A percentile compares a stretch with the other conserved stretches of the same genome.
Conservation (phyloP, 305 asterid genomes). For the Euphrasia arctica region DNA sequence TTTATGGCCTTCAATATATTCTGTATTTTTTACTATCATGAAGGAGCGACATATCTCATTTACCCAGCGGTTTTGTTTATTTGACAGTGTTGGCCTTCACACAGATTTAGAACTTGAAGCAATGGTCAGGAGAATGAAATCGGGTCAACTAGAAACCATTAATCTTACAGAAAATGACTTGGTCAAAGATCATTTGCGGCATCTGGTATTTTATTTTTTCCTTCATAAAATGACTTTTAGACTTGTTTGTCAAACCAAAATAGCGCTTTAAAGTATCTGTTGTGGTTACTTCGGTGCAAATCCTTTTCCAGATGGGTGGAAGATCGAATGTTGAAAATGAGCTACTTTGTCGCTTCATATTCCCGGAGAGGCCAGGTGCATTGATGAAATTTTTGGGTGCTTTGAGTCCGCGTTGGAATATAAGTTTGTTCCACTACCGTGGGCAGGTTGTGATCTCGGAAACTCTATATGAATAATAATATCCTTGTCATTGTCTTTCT, state of each 20-base stretch:
- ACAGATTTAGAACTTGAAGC: slow-evolving; percentile 67
- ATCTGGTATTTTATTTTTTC: slow-evolving; percentile 52
- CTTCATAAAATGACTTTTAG: slow-evolving; percentile 5
- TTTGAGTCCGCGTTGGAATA: slow-evolving; percentile 94
- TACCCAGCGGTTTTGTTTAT: slow-evolving; percentile 13
- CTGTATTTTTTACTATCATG: background rate
- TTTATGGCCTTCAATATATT: slow-evolving; percentile 11
- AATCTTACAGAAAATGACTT: slow-evolving; percentile 82
- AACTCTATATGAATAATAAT: slow-evolving; percentile 4
- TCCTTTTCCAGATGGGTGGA: slow-evolving; percentile 85
- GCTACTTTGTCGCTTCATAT: slow-evolving; percentile 77
- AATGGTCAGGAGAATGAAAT: slow-evolving; percentile 68
- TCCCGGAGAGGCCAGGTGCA: slow-evolving; percentile 94
- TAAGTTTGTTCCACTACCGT: slow-evolving; percentile 91
- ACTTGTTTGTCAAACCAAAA: slow-evolving; percentile 11
- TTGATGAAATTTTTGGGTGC: slow-evolving; percentile 82
- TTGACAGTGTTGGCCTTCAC: slow-evolving; percentile 89
- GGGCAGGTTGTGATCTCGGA: slow-evolving; percentile 54
- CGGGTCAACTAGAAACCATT: slow-evolving; percentile 57
- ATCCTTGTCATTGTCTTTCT: background rate
- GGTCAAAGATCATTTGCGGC: slow-evolving; percentile 95
- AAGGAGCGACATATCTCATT: slow-evolving; percentile 12
- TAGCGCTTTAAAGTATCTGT: background rate
- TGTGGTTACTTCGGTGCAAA: slow-evolving; percentile 17
- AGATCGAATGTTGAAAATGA: slow-evolving; percentile 73